A percentile compares a stretch with the other conserved stretches of the same genome.
Conservation (phyloP, 805 yeast species). For the Danielozyma ontarioensis region DNA sequence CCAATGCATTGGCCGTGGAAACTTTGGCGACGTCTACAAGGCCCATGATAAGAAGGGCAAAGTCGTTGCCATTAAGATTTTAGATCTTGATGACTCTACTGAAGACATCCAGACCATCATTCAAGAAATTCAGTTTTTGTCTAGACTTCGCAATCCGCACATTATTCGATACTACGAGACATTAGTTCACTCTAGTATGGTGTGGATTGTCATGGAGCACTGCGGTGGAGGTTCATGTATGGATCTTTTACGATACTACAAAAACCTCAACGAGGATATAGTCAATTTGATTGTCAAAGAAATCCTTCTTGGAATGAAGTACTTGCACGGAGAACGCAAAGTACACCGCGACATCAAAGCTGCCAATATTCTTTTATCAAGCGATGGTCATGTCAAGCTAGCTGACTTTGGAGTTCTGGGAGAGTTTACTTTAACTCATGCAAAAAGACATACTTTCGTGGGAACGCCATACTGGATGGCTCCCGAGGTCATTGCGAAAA, state of each 20-base stretch:
- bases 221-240: conserved; percentile 94
- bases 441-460: conserved; percentile 69
- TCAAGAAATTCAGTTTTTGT: conserved; percentile 74
- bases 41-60: conserved; percentile 36
- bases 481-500: conserved; percentile 76
- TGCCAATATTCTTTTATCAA: conserved; percentile 78
- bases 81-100: conserved; percentile 71
- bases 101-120: conserved; percentile 70
- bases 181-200: conserved; percentile 53
- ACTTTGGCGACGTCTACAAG: conserved; percentile 80
- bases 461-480: conserved; percentile 99
- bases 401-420: conserved; percentile 96
- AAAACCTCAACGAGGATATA: conserved; percentile 50
- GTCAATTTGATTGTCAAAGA: conserved; percentile 60
- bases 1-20: conserved; percentile 74
- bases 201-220: conserved; percentile 92
- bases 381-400: conserved; percentile 64
- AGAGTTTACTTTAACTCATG: conserved; percentile 54
- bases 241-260: conserved; percentile 58
- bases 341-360: conserved; percentile 90
- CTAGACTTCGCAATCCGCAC: conserved; percentile 57
- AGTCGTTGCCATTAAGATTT: conserved; percentile 79
- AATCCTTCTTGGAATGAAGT: conserved; percentile 64
- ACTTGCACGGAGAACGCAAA: conserved; percentile 68
- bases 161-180: conserved; percentile 64